Percentiles rank a stretch among this genome's conserved stretches.
Conservation (phyloP, 345 rosid genomes). For the Acer negundo region DNA sequence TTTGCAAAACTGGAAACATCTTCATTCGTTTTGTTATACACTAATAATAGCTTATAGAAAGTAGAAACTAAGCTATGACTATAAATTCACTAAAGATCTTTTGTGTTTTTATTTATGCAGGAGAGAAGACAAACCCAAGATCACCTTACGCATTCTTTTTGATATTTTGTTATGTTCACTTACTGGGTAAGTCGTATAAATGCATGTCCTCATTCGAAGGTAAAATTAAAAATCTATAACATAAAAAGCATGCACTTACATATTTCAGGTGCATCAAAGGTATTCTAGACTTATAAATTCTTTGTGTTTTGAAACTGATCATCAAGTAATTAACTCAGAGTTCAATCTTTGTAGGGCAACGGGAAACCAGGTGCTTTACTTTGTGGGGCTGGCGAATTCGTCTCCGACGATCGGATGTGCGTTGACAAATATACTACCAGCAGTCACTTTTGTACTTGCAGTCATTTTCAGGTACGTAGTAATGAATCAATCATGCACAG, state of each 20-base stretch:
- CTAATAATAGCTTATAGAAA: too few relatives aligned
- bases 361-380: slow-evolving; percentile 77
- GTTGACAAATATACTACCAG: slow-evolving; percentile 73
- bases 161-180: slow-evolving; percentile 75
- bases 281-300: too few relatives aligned
- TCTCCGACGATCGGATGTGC: slow-evolving; percentile 90
- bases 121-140: slow-evolving; percentile 68
- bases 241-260: too few relatives aligned
- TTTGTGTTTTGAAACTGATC: not conserved
- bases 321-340: not conserved
- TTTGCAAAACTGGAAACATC: too few relatives aligned
- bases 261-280: too few relatives aligned
- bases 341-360: slow-evolving; percentile 50
- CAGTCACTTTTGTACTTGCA: slow-evolving; percentile 75
- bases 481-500: too few relatives aligned
- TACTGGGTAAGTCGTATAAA: slow-evolving; percentile 61
- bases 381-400: slow-evolving; percentile 71
- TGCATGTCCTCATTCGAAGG: not conserved
- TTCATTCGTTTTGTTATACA: too few relatives aligned
- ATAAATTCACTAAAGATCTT: not conserved
- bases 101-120: slow-evolving; percentile 36
- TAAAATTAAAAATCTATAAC: not conserved
- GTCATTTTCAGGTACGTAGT: slow-evolving; percentile 64
- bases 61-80: too few relatives aligned
- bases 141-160: slow-evolving; percentile 52